Percentiles rank a stretch among this genome's conserved stretches.
Conservation (phyloP, 2,329 filamentous ascomycete species). For the Cordyceps militaris region DNA sequence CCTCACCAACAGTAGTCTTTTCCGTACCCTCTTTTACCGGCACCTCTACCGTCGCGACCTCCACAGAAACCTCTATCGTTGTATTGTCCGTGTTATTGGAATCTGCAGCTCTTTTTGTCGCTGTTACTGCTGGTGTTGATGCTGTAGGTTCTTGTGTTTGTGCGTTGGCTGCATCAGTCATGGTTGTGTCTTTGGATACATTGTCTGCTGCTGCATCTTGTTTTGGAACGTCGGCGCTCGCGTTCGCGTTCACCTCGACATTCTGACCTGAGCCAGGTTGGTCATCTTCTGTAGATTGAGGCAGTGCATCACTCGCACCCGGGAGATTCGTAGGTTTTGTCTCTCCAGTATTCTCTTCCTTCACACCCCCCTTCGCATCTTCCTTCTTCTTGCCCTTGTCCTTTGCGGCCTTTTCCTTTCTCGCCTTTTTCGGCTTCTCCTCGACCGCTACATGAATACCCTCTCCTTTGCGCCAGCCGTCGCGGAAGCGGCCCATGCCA, state of each 20-base stretch:
- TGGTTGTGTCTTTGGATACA: neutral
- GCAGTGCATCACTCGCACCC: neutral
- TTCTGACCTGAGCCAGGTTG: neutral
- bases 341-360: constrained; percentile 13
- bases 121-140: neutral
- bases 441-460: constrained; percentile 59
- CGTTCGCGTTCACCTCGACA: neutral
- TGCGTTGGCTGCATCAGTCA: neutral
- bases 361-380: constrained; percentile 15
- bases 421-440: constrained; percentile 54
- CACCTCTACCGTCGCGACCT: constrained; percentile 1
- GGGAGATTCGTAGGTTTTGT: neutral
- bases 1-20: neutral
- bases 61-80: neutral
- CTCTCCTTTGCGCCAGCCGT: constrained; percentile 65
- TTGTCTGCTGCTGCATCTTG: neutral
- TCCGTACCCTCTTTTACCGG: neutral
- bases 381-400: constrained; percentile 25
- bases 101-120: neutral
- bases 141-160: neutral
- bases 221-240: constrained; percentile 1
- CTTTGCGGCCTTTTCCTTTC: constrained; percentile 35
- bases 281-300: neutral
- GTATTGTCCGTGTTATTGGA: neutral
- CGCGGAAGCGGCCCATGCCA: constrained; percentile 75